phyloP scores from a whole-genome alignment of 192 early-diverging fungal genomes.

The Backusella morwellensis region DNA sequence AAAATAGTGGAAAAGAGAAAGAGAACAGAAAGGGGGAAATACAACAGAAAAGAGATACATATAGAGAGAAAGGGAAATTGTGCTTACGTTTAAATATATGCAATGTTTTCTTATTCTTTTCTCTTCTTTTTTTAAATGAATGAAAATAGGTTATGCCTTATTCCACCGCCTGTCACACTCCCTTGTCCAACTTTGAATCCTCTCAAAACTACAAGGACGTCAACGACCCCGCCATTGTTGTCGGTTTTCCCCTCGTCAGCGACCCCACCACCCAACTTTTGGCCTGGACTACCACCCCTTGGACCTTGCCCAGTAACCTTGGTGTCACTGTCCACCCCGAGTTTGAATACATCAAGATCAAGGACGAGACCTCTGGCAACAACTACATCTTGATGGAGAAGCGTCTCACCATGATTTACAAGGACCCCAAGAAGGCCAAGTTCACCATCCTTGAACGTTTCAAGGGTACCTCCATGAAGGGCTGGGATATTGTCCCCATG shows the following conservation, averaged over 20 bases:
- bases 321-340: slow-evolving; percentile 91
- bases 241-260: slow-evolving; percentile 87
- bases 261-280: slow-evolving; percentile 81
- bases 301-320: slow-evolving; percentile 96
- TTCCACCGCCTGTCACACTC: slow-evolving; percentile 89
- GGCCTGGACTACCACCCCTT: slow-evolving; percentile 99
- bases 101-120: neutral
- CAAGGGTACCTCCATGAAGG: slow-evolving; percentile 77
- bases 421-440: slow-evolving; percentile 94
- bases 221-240: slow-evolving; percentile 89
- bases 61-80: neutral
- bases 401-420: slow-evolving; percentile 87
- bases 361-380: slow-evolving; percentile 76
- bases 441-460: slow-evolving; percentile 78
- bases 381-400: slow-evolving; percentile 86
- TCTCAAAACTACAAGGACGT: slow-evolving; percentile 97
- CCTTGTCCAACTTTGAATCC: slow-evolving; percentile 97
- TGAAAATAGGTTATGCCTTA: slow-evolving; percentile 83
- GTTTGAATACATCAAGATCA: slow-evolving; percentile 96
- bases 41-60: neutral
- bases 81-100: neutral
- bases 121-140: neutral
- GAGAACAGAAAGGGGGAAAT: neutral
- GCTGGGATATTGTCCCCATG: slow-evolving; percentile 87
- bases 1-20: neutral